A percentile compares a stretch with the other conserved stretches of the same genome.
These are phyloP conservation scores for Rhizophora apiculata DNA, from an alignment of 345 rosid genomes.

Conservation along the genomic window DNA sequence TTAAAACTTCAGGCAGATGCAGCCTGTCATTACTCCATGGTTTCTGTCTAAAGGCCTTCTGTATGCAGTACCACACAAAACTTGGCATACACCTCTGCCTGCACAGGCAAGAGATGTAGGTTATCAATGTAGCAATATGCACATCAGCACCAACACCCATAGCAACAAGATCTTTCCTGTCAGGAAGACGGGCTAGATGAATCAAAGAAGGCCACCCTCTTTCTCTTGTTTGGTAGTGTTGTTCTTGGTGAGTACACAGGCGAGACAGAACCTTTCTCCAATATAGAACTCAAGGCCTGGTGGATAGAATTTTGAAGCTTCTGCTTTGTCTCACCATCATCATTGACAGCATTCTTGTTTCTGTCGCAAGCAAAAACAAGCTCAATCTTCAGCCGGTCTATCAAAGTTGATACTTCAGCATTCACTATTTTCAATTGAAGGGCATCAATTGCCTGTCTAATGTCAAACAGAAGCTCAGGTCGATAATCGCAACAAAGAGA, in stretches of 20 bases:
- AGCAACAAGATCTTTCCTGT: constrained; percentile 5
- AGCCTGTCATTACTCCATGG: not conserved
- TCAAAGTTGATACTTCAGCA: constrained; percentile 46
- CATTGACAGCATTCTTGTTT: constrained; percentile 5
- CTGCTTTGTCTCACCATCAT: constrained; percentile 18
- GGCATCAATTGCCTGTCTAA: constrained; percentile 33
- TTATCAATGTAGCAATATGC: not conserved
- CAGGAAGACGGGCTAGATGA: constrained; percentile 33
- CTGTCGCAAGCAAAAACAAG: constrained; percentile 26
- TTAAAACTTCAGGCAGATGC: not conserved
- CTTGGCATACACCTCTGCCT: too few species aligned
- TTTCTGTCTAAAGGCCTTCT: not conserved
- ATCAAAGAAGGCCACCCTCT: constrained; percentile 29
- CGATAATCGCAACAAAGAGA: constrained; percentile 45
- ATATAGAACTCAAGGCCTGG: constrained; percentile 33
- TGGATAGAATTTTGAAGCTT: constrained; percentile 28
- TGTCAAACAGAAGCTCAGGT: constrained; percentile 39
- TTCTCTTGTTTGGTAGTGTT: constrained; percentile 34
- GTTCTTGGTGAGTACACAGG: constrained; percentile 32
- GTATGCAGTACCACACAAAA: not conserved
- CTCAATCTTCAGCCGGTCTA: constrained; percentile 35
- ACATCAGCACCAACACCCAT: not conserved
- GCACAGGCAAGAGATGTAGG: too few species aligned
- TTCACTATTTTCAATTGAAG: constrained; percentile 32
- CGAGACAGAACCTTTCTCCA: constrained; percentile 36